Conservation (phyloP, 768 basidiomycete genomes). For the Grammothele lineata region DNA sequence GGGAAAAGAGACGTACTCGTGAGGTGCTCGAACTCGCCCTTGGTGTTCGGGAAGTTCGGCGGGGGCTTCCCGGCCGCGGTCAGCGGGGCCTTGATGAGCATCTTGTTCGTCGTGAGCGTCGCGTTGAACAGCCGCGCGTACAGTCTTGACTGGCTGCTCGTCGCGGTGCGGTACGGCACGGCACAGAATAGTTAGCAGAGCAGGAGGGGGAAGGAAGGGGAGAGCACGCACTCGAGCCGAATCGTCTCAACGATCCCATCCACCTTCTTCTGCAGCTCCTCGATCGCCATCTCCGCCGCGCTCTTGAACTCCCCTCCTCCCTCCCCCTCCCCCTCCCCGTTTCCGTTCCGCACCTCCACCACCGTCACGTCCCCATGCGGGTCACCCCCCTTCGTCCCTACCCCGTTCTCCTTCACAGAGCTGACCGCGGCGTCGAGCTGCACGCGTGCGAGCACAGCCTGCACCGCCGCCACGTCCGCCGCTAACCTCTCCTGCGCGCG, state of each 20-base stretch:
- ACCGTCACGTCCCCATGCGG: conserved; percentile 1
- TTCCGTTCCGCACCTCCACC: conserved; percentile 14
- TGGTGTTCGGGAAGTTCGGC: conserved; percentile 32
- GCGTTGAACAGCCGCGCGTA: conserved; percentile 35
- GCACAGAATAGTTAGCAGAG: background rate
- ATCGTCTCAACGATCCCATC: conserved; percentile 28
- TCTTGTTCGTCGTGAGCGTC: conserved; percentile 29
- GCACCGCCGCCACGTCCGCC: conserved; percentile 29
- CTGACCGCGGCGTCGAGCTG: background rate
- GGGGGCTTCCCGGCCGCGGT: conserved; percentile 33
- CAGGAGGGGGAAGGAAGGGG: background rate
- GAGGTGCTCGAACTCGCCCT: conserved; percentile 44
- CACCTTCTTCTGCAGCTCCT: conserved; percentile 34
- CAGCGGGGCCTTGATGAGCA: conserved; percentile 26
- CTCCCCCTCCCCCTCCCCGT: conserved; percentile 20
- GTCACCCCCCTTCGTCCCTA: background rate
- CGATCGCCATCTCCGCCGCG: conserved; percentile 20
- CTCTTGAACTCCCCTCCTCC: conserved; percentile 28
- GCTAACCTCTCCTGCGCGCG: conserved; percentile 29
- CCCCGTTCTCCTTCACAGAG: conserved; percentile 5
- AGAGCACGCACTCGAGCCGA: conserved; percentile 31
- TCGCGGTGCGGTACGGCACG: too few species aligned
- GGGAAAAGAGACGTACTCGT: conserved; percentile 30
- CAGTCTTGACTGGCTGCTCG: conserved; percentile 35
- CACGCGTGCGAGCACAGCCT: conserved; percentile 19